Evolutionary conservation across 78 protist species (phyloP), one percentile per base, ranked within the genome.

Genomic region (Dictyostelium purpureum): DNA sequence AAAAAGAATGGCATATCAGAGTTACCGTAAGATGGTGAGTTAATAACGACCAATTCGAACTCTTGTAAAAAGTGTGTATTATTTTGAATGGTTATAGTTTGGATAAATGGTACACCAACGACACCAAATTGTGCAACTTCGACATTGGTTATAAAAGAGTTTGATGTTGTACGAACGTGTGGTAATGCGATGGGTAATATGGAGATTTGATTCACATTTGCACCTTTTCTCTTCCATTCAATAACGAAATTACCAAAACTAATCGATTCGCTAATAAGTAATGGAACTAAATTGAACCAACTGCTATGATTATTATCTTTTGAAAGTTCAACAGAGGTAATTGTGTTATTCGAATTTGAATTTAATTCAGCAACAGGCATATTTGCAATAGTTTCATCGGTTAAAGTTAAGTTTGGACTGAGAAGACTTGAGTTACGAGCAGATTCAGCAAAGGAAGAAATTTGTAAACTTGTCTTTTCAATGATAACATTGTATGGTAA

Each of bases 61-160:
- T 85, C 91, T 73, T 85, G 91, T 16, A 85, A n/a, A 16, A 73
- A 73, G 54, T 85, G 52, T 21, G 91, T 85, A 42, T 85, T 85
- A 70, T 85, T 85, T 28, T 37, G 10, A 37, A 85, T 85, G 21
- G 51, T 11, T 3, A 85, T 85, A 37, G 42, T 45, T 37, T 85
- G 91, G 0, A 45, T 21, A 0, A 85, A 19, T 12, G 91, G 91
- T 33, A 33, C 43, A 0, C 91, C 91, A 28, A 85, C 91, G 12
- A 59, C 54, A 14, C 91, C 91, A 19, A 19, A 59, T 2, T 74
- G 33, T 7, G 91, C 82, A n/a, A 73, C 91, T 5, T 54, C 24
- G 2, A 85, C 66, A 21, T 42, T 35, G 0, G 91, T 63, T 7
- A 73, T 37, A 33, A 85, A 85, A n/a, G 91, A 67, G 45, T 85